Base-by-base conservation (phyloP, 345 rosid species). In the Populus alba region DNA sequence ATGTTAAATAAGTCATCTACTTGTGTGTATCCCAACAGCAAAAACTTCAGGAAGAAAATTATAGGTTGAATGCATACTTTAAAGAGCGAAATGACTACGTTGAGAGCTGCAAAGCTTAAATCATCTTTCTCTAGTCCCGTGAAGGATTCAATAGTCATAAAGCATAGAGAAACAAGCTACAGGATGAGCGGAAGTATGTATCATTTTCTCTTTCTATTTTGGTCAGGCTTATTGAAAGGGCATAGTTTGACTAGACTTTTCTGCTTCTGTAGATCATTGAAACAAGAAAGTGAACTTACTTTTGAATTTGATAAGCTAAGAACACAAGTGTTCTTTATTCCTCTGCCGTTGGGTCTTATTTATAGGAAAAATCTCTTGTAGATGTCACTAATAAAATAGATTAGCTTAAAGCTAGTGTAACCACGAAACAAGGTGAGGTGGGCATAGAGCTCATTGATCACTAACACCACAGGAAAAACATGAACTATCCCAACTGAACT, bases 171-270 rank as follows among this genome's bases (percentile, higher is more conserved):
- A 93, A 93, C 87, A 91, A 78, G 85, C 88, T 88, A 81, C 99
- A 93, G 81, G 92, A 91, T 79, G 92, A 93, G 80, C 86, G 99
- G 81, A 95, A 95, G 98, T 93, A 93, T 68, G 88, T 65, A 66
- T 75, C 27, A 27, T 53, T 71, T 61, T 20, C 61, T 84, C 20
- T 43, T 73, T 79, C 55, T 70, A 38, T 51, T 75, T 66, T 81
- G 27, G 25, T 59, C 47, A 62, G 73, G 76, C 59, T 29, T 70
- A 41, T 76, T 75, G n/a, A 39, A 67, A 63, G 39, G 29, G 45
- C 66, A 55, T 2, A 23, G 10, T 37, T 69, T 41, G 81, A 55
- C 73, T 78, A 68, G 22, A 66, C 17, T 15, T 80, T 43, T 68
- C 27, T 81, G 25, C 39, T 70, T 63, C 68, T 78, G 20, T 81